phyloP scores from a whole-genome alignment of 176 grass and related monocot genomes.

The Aegilops bicornis region DNA sequence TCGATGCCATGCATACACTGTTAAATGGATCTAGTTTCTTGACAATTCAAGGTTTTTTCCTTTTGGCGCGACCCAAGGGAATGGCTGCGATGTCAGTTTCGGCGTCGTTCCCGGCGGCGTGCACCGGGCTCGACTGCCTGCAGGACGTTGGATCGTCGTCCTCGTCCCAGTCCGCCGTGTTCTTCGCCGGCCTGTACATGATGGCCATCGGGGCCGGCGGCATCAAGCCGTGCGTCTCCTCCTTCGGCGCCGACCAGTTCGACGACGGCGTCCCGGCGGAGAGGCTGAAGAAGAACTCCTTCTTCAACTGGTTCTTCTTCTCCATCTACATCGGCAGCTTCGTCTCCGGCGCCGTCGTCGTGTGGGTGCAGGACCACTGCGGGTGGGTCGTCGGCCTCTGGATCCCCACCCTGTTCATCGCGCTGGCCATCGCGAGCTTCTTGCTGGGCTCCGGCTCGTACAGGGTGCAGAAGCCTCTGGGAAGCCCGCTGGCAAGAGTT shows the following conservation, averaged over 20 bases:
- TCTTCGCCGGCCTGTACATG: conserved; percentile 70
- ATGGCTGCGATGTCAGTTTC: conserved; percentile 74
- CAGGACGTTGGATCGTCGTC: background rate
- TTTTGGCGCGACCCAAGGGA: conserved; percentile 49
- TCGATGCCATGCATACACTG: background rate
- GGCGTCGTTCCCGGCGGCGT: conserved; percentile 41
- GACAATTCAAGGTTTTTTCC: background rate
- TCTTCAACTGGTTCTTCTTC: conserved; percentile 95
- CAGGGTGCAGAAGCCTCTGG: conserved; percentile 62
- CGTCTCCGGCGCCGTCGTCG: conserved; percentile 57
- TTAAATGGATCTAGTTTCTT: background rate
- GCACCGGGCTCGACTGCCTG: conserved; percentile 22
- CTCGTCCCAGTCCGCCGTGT: conserved; percentile 33
- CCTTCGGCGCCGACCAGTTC: conserved; percentile 88
- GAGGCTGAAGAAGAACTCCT: conserved; percentile 52
- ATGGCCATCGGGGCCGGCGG: conserved; percentile 70
- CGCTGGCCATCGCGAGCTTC: conserved; percentile 60
- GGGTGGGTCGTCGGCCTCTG: conserved; percentile 78
- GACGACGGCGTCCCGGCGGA: conserved; percentile 43
- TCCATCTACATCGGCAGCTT: conserved; percentile 77
- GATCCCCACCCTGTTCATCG: conserved; percentile 71
- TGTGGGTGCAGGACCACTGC: conserved; percentile 79
- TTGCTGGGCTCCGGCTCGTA: conserved; percentile 62
- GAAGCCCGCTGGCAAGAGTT: conserved; percentile 63
- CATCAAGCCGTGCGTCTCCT: conserved; percentile 78